A percentile compares a stretch with the other conserved stretches of the same genome.
Conservation (phyloP, 352 stramenopile genomes). For the Globisporangium nodosum region DNA sequence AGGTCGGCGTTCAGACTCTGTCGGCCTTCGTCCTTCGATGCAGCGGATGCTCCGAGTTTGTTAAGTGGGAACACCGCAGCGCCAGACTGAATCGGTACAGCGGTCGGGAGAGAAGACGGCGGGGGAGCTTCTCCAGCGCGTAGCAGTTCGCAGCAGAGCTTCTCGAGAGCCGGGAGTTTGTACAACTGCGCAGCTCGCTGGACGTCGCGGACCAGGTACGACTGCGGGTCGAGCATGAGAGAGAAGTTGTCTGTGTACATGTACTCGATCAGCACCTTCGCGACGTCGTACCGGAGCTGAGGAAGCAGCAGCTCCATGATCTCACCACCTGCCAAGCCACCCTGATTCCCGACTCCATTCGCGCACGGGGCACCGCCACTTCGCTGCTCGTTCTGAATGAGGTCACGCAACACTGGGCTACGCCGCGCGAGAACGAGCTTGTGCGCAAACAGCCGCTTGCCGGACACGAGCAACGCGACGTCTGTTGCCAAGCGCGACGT, state of each 20-base stretch:
- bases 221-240: slow-evolving; percentile 30
- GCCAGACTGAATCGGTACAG: background rate
- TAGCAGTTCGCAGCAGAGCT: slow-evolving; percentile 25
- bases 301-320: slow-evolving; percentile 46
- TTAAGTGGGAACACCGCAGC: slow-evolving; percentile 1
- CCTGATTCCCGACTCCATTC: background rate
- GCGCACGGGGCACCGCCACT: background rate
- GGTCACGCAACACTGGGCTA: slow-evolving; percentile 40
- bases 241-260: slow-evolving; percentile 70
- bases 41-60: background rate
- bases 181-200: slow-evolving; percentile 38
- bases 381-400: slow-evolving; percentile 50
- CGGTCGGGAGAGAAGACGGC: slow-evolving; percentile 5
- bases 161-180: slow-evolving; percentile 30
- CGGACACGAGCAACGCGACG: slow-evolving; percentile 44
- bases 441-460: slow-evolving; percentile 34
- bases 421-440: slow-evolving; percentile 55
- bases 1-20: slow-evolving; percentile 37
- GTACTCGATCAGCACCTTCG: slow-evolving; percentile 51
- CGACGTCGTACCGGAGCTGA: slow-evolving; percentile 45
- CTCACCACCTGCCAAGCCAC: background rate
- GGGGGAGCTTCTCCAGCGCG: slow-evolving; percentile 14
- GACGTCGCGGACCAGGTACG: slow-evolving; percentile 58
- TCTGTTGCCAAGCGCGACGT: slow-evolving; percentile 18
- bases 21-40: background rate